Percentiles rank a stretch among this genome's conserved stretches.
Evolutionary conservation across 2,329 filamentous ascomycete genomes (phyloP).

Genomic region (Calonectria montana): DNA sequence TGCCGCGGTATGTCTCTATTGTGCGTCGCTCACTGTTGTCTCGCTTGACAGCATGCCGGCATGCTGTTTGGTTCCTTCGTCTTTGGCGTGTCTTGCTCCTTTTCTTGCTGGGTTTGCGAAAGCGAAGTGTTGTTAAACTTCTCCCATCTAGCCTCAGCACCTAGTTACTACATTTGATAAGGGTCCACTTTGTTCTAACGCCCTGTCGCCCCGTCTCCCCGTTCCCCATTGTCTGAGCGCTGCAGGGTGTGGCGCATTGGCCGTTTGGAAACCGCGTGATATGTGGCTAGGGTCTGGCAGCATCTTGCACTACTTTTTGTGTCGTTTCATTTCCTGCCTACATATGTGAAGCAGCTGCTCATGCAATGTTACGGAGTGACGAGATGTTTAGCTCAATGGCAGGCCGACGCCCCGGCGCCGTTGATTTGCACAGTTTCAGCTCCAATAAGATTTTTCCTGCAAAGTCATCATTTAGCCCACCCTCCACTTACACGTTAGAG

Average conservation of each 20-base stretch:
- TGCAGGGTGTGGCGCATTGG: constrained; percentile 21
- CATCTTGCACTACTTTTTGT: background rate
- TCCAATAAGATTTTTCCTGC: background rate
- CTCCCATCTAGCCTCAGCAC: background rate
- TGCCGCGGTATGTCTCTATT: background rate
- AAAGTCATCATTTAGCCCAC: constrained; percentile 5
- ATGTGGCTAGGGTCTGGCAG: background rate
- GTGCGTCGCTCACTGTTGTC: background rate
- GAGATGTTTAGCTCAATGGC: background rate
- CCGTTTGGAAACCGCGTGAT: constrained; percentile 20
- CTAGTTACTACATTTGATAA: constrained; percentile 2
- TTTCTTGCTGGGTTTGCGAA: background rate
- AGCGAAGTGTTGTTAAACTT: constrained; percentile 17
- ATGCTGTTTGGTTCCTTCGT: background rate
- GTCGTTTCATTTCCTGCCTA: background rate
- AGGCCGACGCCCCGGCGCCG: background rate
- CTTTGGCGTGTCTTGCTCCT: background rate
- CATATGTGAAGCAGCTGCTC: constrained; percentile 1
- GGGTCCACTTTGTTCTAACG: constrained; percentile 21
- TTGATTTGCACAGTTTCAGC: background rate
- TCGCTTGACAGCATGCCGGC: background rate
- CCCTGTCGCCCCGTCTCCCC: constrained; percentile 13
- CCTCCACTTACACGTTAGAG: constrained; percentile 4
- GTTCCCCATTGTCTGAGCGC: constrained; percentile 20
- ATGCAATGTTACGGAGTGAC: background rate